Base-by-base conservation (phyloP, 2,329 filamentous ascomycete genomes). In the Cordyceps pruinosa region DNA sequence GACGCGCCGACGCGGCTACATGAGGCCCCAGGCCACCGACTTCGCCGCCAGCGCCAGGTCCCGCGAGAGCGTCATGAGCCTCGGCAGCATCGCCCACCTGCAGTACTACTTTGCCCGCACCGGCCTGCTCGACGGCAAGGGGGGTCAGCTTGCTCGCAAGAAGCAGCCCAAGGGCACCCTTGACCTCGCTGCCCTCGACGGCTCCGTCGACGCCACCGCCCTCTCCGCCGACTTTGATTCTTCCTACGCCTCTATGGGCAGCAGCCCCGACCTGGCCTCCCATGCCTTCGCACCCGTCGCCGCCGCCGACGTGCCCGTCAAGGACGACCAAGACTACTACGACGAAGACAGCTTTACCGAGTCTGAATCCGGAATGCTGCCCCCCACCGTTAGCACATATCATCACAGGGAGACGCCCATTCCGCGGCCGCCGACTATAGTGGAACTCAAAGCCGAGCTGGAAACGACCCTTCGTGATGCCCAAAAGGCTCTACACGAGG, bases 101-200 rank as follows among this genome's bases (percentile, higher is more conserved):
- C 94, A 99, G 72, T 96, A 97, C 74, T 99, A 97, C 74, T 99
- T 99, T 75, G 93, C 94, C 35, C 82, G 94, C 59, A 99, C 94
- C 1, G 94, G 94, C 6, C 75, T 99, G 61, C 75, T 99, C 51
- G 94, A 99, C 68, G 91, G 93, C 57, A 97, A 97, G 70, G 93
- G 92, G 35, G 94, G 85, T 55, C 88, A 95, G 70, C 75, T 95
- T 59, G 87, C 89, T 23, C 88, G 88, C 66, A 88, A 87, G 69
- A 86, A 82, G 66, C 80, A 85, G 63, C 82, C 82, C 65, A 80
- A 74, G 17, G 77, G 75, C 17, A 82, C 81, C 1, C 70, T 86
- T 44, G 83, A 86, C 62, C 69, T 86, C 39, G 81, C 82, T 2
- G 73, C 74, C 35, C 68, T 86, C 45, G 80, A 73, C 25, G 63